Conservation (phyloP, 2,329 filamentous ascomycete species). For the Phaeosphaeria sp. region DNA sequence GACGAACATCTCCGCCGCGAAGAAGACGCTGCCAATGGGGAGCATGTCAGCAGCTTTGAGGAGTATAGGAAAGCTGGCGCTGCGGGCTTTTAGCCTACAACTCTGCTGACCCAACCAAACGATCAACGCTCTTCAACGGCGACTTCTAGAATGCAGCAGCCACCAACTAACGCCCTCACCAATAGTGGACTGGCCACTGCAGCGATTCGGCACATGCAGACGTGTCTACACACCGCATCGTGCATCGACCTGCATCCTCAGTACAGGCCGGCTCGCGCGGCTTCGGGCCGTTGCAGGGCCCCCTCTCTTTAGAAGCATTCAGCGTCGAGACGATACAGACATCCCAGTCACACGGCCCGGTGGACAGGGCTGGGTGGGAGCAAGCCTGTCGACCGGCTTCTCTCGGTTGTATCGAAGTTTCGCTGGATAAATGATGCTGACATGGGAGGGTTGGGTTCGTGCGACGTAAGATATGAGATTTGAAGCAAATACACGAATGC, state of each 20-base stretch:
- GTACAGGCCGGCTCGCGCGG: constrained; percentile 4
- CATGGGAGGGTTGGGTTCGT: background rate
- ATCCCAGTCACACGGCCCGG: background rate
- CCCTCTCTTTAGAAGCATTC: background rate
- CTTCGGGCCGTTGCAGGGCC: constrained; percentile 22
- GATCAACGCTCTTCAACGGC: background rate
- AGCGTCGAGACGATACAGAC: background rate
- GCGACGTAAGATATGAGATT: background rate
- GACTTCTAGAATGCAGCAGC: background rate
- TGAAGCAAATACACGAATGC: background rate
- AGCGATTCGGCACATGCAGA: background rate
- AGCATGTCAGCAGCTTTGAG: constrained; percentile 49
- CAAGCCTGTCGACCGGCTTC: background rate
- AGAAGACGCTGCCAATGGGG: constrained; percentile 27
- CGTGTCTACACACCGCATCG: background rate
- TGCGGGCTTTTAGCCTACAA: constrained; percentile 31
- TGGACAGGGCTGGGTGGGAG: background rate
- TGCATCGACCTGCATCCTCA: background rate
- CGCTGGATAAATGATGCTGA: background rate
- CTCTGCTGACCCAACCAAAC: background rate
- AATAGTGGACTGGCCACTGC: background rate
- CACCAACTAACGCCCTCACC: background rate
- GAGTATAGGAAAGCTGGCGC: constrained; percentile 54
- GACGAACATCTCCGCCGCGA: constrained; percentile 46
- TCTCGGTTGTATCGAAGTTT: background rate